Percentiles rank a stretch among this genome's conserved stretches.
Conservation (phyloP, 148 eudicot species). For the Camellia granthamiana region DNA sequence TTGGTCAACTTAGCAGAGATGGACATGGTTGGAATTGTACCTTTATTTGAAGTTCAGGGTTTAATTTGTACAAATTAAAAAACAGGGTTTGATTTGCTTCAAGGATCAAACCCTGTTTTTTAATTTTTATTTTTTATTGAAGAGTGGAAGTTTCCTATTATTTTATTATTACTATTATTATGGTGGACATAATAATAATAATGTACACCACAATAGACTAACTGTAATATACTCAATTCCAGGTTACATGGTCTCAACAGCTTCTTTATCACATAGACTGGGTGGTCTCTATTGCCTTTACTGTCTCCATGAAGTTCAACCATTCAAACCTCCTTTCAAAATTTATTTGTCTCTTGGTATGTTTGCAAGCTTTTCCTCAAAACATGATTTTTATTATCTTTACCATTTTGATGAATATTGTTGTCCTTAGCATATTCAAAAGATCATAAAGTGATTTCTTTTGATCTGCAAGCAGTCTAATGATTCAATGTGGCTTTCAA, state of each 20-base stretch:
- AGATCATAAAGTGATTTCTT: not conserved
- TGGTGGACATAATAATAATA: too few relatives aligned
- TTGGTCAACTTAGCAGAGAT: too few relatives aligned
- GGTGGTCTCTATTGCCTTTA: slow-evolving; percentile 78
- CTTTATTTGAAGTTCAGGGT: too few relatives aligned
- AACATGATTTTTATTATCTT: not conserved
- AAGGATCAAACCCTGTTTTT: too few relatives aligned
- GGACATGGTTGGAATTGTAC: too few relatives aligned
- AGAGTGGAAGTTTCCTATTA: too few relatives aligned
- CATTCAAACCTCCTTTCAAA: slow-evolving; percentile 73
- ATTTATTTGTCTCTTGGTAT: slow-evolving; percentile 76
- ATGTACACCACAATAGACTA: too few relatives aligned
- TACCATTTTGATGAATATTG: not conserved
- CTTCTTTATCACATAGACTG: slow-evolving; percentile 48
- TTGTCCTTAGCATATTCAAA: not conserved
- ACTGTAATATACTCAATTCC: slow-evolving; percentile 17
- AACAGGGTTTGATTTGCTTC: too few relatives aligned
- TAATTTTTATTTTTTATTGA: too few relatives aligned
- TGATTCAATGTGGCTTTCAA: not conserved
- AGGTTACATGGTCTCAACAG: slow-evolving; percentile 52
- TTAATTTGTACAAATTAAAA: too few relatives aligned
- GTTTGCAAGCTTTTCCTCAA: slow-evolving; percentile 14
- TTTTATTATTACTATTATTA: too few relatives aligned
- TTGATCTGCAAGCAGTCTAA: not conserved
- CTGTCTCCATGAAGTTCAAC: slow-evolving; percentile 79